Evolutionary conservation across 306 rosid genomes (phyloP).

Genomic region (Sophora flavescens): DNA sequence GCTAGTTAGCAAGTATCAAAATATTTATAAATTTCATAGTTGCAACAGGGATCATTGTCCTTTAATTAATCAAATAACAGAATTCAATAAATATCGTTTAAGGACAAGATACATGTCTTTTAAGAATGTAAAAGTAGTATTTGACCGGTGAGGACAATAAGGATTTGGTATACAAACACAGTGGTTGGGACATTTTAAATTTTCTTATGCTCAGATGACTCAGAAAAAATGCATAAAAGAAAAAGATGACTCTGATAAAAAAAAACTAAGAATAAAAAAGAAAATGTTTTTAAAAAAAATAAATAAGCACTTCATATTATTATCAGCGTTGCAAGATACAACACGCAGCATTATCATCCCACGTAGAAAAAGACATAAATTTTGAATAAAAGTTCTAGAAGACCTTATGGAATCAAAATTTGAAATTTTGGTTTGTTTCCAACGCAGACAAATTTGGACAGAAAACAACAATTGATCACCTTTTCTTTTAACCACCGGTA

Average conservation of each 20-base stretch:
- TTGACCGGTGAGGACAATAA: neutral
- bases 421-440: slow-evolving; percentile 33
- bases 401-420: slow-evolving; percentile 12
- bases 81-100: no score
- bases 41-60: no score
- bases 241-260: neutral
- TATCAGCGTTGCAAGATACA: neutral
- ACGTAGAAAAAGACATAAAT: neutral
- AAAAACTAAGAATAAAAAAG: neutral
- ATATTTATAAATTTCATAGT: no score
- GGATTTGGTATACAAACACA: neutral
- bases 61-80: no score
- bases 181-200: neutral
- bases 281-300: neutral
- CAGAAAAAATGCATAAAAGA: no score
- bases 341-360: neutral
- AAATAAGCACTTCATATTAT: neutral
- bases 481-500: slow-evolving; percentile 12
- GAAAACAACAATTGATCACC: slow-evolving; percentile 25
- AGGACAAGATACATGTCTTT: neutral
- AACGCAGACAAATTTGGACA: slow-evolving; percentile 19
- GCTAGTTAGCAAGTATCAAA: no score
- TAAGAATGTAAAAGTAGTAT: neutral
- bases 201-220: neutral
- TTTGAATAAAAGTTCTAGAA: slow-evolving; percentile 35